phyloP scores from a whole-genome alignment of 495 filamentous ascomycete species.

The Trichoderma orchidacearum region DNA sequence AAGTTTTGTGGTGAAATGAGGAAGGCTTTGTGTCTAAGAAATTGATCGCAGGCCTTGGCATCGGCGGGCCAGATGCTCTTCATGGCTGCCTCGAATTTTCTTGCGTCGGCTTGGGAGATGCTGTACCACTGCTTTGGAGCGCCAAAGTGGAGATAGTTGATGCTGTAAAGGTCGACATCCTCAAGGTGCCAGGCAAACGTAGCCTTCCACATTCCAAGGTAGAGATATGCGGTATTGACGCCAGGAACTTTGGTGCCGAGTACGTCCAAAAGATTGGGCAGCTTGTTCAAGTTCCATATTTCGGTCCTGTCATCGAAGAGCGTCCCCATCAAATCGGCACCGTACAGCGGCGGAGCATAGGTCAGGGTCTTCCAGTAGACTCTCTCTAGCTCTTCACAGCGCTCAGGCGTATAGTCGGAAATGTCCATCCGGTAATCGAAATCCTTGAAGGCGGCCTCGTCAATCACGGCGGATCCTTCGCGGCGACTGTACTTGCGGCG shows the following conservation, averaged over 20 bases:
- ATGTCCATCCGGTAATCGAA: constrained; percentile 82
- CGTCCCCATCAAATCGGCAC: constrained; percentile 90
- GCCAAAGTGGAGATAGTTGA: constrained; percentile 98
- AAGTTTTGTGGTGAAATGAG: constrained; percentile 87
- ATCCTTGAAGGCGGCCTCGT: constrained; percentile 73
- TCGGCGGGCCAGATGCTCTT: constrained; percentile 89
- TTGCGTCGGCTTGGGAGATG: constrained; percentile 92
- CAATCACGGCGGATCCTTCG: constrained; percentile 57
- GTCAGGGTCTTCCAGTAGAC: constrained; percentile 94
- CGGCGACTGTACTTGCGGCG: constrained; percentile 70
- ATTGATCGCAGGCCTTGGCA: constrained; percentile 94
- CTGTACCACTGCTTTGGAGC: constrained; percentile 99
- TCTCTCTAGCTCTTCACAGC: constrained; percentile 86
- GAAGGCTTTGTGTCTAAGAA: constrained; percentile 94
- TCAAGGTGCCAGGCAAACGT: constrained; percentile 99
- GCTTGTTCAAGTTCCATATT: constrained; percentile 85
- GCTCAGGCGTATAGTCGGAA: constrained; percentile 74
- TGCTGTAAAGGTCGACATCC: constrained; percentile 97
- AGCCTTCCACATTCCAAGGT: constrained; percentile 98
- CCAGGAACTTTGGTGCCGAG: constrained; percentile 90
- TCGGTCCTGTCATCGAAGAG: constrained; percentile 84
- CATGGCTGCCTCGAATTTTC: constrained; percentile 90
- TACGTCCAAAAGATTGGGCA: constrained; percentile 87
- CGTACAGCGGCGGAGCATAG: constrained; percentile 88
- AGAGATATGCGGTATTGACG: constrained; percentile 97